Evolutionary conservation across 495 filamentous ascomycete genomes (phyloP).

Genomic region (Penicillium paradoxum): DNA sequence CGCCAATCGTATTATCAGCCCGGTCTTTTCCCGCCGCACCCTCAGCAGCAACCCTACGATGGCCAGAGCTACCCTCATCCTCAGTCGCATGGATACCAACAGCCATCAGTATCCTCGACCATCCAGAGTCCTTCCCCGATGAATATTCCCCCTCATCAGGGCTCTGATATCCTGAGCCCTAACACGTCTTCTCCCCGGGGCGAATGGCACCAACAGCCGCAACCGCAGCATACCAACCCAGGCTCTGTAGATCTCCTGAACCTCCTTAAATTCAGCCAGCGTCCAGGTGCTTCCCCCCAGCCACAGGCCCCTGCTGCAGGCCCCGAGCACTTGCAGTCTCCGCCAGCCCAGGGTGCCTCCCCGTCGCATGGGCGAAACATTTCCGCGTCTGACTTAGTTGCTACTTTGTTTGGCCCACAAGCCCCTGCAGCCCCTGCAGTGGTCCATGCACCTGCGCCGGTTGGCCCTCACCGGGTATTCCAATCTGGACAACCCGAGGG

Average conservation of each 20-base stretch:
- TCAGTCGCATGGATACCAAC: constrained; percentile 38
- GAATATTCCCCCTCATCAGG: constrained; percentile 42
- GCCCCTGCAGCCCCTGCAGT: constrained; percentile 26
- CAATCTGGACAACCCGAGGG: constrained; percentile 26
- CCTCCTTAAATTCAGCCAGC: constrained; percentile 77
- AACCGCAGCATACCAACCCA: constrained; percentile 36
- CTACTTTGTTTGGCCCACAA: constrained; percentile 49
- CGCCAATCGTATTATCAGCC: constrained; percentile 32
- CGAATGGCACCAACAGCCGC: constrained; percentile 28
- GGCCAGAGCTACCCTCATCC: constrained; percentile 34
- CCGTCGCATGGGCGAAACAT: constrained; percentile 48
- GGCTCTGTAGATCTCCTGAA: constrained; percentile 71
- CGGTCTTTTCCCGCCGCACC: constrained; percentile 31
- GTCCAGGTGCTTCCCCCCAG: constrained; percentile 25
- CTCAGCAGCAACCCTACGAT: constrained; percentile 34
- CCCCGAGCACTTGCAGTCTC: constrained; percentile 35
- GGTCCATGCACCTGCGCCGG: constrained; percentile 19
- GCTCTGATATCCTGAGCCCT: constrained; percentile 48
- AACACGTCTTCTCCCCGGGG: constrained; percentile 39
- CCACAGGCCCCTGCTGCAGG: constrained; percentile 27
- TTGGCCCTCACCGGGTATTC: constrained; percentile 7
- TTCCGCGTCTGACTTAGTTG: constrained; percentile 60
- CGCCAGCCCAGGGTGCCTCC: constrained; percentile 32
- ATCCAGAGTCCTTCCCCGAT: constrained; percentile 41
- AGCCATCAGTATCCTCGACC: constrained; percentile 45